Conservation (phyloP, 2,329 filamentous ascomycete species). For the Escovopsis sp. region DNA sequence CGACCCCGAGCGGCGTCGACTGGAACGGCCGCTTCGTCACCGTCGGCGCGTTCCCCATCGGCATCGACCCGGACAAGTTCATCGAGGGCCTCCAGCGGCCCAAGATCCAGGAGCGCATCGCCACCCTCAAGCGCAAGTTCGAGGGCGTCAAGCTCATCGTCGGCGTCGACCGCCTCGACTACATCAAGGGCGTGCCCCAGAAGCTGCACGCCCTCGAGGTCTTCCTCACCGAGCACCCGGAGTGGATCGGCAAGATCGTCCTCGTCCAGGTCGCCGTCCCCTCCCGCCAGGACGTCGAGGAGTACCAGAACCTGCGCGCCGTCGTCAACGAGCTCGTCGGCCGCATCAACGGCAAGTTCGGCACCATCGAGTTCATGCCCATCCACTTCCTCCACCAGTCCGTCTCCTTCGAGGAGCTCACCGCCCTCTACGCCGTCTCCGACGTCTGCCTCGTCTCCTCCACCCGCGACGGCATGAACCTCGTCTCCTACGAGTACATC, state of each 20-base stretch:
- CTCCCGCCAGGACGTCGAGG: constrained; percentile 87
- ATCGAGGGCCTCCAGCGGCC: constrained; percentile 73
- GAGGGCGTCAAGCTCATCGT: constrained; percentile 93
- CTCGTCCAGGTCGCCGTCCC: constrained; percentile 93
- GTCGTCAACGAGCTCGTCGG: constrained; percentile 95
- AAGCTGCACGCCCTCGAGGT: constrained; percentile 94
- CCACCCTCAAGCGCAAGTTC: constrained; percentile 74
- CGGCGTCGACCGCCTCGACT: constrained; percentile 89
- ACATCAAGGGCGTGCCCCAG: constrained; percentile 97
- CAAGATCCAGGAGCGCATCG: constrained; percentile 77
- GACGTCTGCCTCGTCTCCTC: constrained; percentile 88
- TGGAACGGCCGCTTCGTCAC: constrained; percentile 79
- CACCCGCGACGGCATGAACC: constrained; percentile 97
- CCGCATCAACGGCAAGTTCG: constrained; percentile 92
- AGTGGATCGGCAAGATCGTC: constrained; percentile 96
- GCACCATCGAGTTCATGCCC: constrained; percentile 95
- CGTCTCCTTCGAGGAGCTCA: constrained; percentile 85
- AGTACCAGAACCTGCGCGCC: constrained; percentile 90
- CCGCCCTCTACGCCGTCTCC: constrained; percentile 80
- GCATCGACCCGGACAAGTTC: constrained; percentile 95
- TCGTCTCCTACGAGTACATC: constrained; percentile 97
- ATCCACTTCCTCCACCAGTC: constrained; percentile 98
- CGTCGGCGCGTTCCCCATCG: constrained; percentile 91
- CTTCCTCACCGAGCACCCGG: constrained; percentile 89
- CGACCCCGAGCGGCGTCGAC: constrained; percentile 85